Evolutionary conservation across 23 red algal genomes (phyloP), one percentile per base, ranked within the genome.

Genomic region (Gracilaria domingensis): DNA sequence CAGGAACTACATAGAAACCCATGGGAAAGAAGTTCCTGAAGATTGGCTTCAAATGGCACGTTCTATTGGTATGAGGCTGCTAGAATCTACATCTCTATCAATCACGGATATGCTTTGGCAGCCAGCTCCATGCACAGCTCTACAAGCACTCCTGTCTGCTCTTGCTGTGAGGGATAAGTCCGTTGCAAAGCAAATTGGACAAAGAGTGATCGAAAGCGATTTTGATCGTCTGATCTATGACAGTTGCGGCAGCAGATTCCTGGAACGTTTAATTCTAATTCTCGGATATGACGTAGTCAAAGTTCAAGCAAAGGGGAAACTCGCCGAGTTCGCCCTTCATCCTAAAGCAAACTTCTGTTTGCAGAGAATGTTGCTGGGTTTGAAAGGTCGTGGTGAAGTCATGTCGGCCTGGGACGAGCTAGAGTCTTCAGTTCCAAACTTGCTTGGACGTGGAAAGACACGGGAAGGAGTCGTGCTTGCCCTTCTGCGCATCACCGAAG

Each of bases 381-480:
- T 93, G 80, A 77, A 79, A 20, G 80, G 80, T 7, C 74, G 90
- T 53, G 90, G 90, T 38, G 37, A 72, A 36, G 90, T 93, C 21
- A 85, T 85, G 70, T 55, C 48, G 12, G 80, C 81, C 18, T 85
- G 80, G 80, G 90, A 93, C 44, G 80, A 85, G 53, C 58, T 93
- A 29, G 90, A 93, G 51, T 29, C 82, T 17, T 29, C 66, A 11
- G 39, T 93, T 9, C 35, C 80, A 7, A 17, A 76, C 13, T 26
- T 85, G 54, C 26, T 78, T 64, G 80, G 90, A 49, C 56, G 51
- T 79, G 90, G 80, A 21, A 71, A 34, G 20, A 79, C 65, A 44
- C 80, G 90, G 12, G 90, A 93, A 36, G 90, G 90, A 12, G 90
- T 93, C 12, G 81, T 93, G 12, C 51, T 93, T 35, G 80, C 90